A percentile compares a stretch with the other conserved stretches of the same genome.
Evolutionary conservation across 495 filamentous ascomycete genomes (phyloP).

Genomic region (Penicillium simplicissimum): DNA sequence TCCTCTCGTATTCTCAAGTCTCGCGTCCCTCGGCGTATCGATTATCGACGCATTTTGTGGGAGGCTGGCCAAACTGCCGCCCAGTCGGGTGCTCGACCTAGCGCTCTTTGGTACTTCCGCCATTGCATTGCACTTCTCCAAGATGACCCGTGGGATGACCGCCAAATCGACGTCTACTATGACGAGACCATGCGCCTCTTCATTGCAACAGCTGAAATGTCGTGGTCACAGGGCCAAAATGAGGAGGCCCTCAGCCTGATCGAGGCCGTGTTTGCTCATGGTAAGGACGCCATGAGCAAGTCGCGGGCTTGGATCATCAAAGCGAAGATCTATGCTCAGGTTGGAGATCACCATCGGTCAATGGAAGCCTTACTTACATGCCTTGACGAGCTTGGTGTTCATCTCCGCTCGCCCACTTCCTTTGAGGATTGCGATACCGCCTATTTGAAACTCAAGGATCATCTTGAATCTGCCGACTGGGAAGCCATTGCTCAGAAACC

Average conservation of each 20-base stretch:
- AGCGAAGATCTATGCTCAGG: constrained; percentile 71
- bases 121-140: constrained; percentile 77
- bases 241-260: constrained; percentile 64
- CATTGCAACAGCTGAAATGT: constrained; percentile 76
- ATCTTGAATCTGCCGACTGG: constrained; percentile 60
- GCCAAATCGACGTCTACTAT: constrained; percentile 70
- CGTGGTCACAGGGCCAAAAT: constrained; percentile 71
- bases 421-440: constrained; percentile 74
- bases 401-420: constrained; percentile 62
- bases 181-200: constrained; percentile 79
- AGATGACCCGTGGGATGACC: constrained; percentile 72
- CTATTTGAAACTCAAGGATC: constrained; percentile 60
- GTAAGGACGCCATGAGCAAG: constrained; percentile 69
- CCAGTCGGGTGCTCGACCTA: constrained; percentile 76
- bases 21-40: constrained; percentile 55
- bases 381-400: constrained; percentile 64
- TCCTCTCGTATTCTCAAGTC: constrained; percentile 70
- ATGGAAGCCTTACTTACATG: constrained; percentile 68
- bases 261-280: constrained; percentile 62
- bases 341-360: constrained; percentile 66
- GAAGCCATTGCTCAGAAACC: constrained; percentile 54
- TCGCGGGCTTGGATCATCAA: constrained; percentile 76
- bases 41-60: constrained; percentile 72
- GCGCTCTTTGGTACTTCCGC: constrained; percentile 75
- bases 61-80: constrained; percentile 73